Percentiles rank a stretch among this genome's conserved stretches.
Conservation (phyloP, 257 asterid genomes). For the Fraxinus excelsior region DNA sequence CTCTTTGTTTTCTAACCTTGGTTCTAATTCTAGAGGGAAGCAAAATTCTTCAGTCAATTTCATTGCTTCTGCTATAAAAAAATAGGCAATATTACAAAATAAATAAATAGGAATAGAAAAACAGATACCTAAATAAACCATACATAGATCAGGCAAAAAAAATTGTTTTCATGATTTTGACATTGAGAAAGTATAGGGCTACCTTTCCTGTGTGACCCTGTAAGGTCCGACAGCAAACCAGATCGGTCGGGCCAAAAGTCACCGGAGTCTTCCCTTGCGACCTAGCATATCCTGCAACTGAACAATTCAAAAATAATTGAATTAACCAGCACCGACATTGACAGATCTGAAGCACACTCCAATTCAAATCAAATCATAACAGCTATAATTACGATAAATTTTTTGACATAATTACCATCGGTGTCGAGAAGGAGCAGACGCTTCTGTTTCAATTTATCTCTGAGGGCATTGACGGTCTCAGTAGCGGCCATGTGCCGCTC, state of each 20-base stretch:
- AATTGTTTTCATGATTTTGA: not conserved
- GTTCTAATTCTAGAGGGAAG: too few relatives aligned
- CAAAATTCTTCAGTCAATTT: not conserved
- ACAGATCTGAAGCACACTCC: slow-evolving; percentile 38
- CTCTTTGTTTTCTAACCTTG: not conserved
- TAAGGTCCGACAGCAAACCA: slow-evolving; percentile 92
- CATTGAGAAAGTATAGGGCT: not conserved
- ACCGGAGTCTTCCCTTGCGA: slow-evolving; percentile 86
- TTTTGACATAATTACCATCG: slow-evolving; percentile 51
- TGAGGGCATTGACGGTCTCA: slow-evolving; percentile 71
- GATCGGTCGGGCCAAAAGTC: slow-evolving; percentile 92
- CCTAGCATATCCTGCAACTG: slow-evolving; percentile 84
- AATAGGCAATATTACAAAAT: not conserved
- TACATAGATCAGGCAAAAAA: slow-evolving; percentile 4
- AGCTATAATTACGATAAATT: not conserved
- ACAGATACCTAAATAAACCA: not conserved
- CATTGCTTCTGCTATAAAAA: not conserved
- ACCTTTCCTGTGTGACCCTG: slow-evolving; percentile 99
- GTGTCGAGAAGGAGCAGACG: slow-evolving; percentile 87
- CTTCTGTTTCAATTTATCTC: slow-evolving; percentile 69
- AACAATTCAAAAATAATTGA: slow-evolving; percentile 1
- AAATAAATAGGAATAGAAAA: too few relatives aligned
- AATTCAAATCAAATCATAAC: slow-evolving; percentile 15
- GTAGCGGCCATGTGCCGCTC: slow-evolving; percentile 92
- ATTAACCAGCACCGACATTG: slow-evolving; percentile 17